Evolutionary conservation across 257 asterid genomes (phyloP), one percentile per base, ranked within the genome.

Genomic region (Penstemon eatonii): DNA sequence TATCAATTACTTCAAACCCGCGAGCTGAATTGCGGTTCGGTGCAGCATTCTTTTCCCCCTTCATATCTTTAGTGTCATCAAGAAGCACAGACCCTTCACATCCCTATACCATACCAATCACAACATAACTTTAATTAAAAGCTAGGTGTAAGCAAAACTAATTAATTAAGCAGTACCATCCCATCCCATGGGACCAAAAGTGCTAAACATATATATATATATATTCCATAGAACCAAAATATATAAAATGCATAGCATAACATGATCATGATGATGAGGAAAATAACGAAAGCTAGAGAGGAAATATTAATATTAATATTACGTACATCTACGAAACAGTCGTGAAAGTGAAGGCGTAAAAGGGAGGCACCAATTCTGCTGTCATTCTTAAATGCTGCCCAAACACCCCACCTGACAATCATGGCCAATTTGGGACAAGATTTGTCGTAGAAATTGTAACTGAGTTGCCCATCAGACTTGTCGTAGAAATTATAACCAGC

Each of bases 41-140:
- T 11, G 61, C 52, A 59, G 95, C 90, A 52, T 78, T 85, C 70
- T 90, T 88, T 79, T 88, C 95, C 10, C 96, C 94, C 62, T 80
- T 88, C 77, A 85, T 78, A 51, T 74, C 77, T 2, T 66, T 36
- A 0, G 89, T 85, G 73, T 90, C 96, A 61, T 90, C 94, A 19
- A 90, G 84, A 55, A 90, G 90, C 51, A 90, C 72, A 0, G 97
- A 90, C 43, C 84, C 97, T 74, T 88, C 96, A 79, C 96, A 88
- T 52, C 94, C 96, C 97, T 89, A 60, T 33, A 60, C 51, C 19
- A 63, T 25, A 60, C 50, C 25, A 63, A 63, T 3, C 10, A 19
- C 44, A 8, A 46, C 8, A 18, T 4, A 36, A 63, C 18, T 15
- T 15, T 15, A 15, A 15, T 15, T 15, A 15, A 15, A 15, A 15